Evolutionary conservation across 2,329 filamentous ascomycete genomes (phyloP), one percentile per base, ranked within the genome.

Genomic region (Orbilia ellipsospora): DNA sequence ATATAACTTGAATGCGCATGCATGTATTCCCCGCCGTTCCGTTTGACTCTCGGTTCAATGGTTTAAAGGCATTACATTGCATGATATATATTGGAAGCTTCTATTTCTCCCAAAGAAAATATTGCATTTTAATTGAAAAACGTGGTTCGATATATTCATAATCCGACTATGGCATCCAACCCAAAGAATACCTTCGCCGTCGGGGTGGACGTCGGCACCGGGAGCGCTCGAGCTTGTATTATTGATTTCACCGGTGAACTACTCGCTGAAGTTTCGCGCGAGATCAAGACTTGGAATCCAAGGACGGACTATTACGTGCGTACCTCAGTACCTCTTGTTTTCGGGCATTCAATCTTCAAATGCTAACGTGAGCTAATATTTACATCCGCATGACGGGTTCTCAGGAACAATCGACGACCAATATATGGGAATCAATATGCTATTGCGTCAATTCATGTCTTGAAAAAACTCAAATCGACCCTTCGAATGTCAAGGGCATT

Each of bases 391-490:
- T 36, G 44, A 23, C 44, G 44, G 3, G 6, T 44, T 85, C 51
- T 7, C 75, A 91, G 93, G 95, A 99, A 85, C 95, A 99, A 94
- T 98, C 94, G 15, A 98, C 95, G 0, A 92, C 90, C 60, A 92
- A 99, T 82, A 99, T 99, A 81, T 99, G 95, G 95, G 87, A 89
- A 78, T 94, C 93, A 83, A 97, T 99, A 82, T 97, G 94, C 84
- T 87, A 89, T 75, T 95, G 93, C 50, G 93, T 97, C 44, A 90
- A 93, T 80, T 88, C 90, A 62, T 93, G 94, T 52, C 87, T 98
- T 80, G 87, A 87, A 81, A 90, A 97, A 82, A 91, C 94, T 78
- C 90, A 90, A 79, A 90, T 96, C 78, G 89, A 94, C 80, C 87
- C 90, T 3, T 85, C 84, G 77, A 89, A 88, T 42, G 90, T 99